Conservation (phyloP, 768 basidiomycete genomes). For the Suillus fuscotomentosus region DNA sequence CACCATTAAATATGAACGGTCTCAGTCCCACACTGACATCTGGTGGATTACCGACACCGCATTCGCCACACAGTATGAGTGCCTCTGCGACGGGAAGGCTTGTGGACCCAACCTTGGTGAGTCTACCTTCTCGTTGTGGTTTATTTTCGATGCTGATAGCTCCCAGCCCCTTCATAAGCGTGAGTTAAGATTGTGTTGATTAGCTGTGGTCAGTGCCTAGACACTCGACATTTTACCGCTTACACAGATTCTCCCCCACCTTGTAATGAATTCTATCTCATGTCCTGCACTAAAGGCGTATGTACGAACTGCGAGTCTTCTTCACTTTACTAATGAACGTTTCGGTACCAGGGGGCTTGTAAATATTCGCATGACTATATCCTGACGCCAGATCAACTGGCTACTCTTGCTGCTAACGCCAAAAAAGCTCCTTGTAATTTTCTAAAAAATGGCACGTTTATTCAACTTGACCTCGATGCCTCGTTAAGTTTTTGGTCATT, state of each 20-base stretch:
- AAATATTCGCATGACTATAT: slow-evolving; percentile 84
- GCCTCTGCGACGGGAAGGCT: slow-evolving; percentile 26
- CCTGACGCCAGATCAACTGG: slow-evolving; percentile 68
- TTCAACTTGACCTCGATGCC: neutral
- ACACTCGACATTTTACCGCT: slow-evolving; percentile 7
- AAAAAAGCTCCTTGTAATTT: slow-evolving; percentile 88
- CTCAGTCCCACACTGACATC: slow-evolving; percentile 44
- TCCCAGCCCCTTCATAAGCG: slow-evolving; percentile 75
- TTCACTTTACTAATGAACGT: slow-evolving; percentile 13
- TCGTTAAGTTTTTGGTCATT: slow-evolving; percentile 6
- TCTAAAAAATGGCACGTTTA: slow-evolving; percentile 64
- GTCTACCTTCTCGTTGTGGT: slow-evolving; percentile 16
- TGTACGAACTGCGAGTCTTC: slow-evolving; percentile 16
- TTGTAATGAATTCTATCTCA: slow-evolving; percentile 82
- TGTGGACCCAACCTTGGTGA: slow-evolving; percentile 67
- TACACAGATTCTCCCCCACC: slow-evolving; percentile 78
- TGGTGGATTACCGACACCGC: slow-evolving; percentile 66
- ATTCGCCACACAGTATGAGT: slow-evolving; percentile 49
- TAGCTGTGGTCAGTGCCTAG: slow-evolving; percentile 1
- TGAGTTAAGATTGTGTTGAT: slow-evolving; percentile 34
- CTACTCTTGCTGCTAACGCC: slow-evolving; percentile 68
- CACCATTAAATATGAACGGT: slow-evolving; percentile 45
- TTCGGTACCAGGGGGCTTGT: slow-evolving; percentile 52
- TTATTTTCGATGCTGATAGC: slow-evolving; percentile 9
- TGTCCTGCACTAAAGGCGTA: slow-evolving; percentile 80